Evolutionary conservation across 1,284 basidiomycete genomes (phyloP).

Genomic region (Microbotryum scabiosae): DNA sequence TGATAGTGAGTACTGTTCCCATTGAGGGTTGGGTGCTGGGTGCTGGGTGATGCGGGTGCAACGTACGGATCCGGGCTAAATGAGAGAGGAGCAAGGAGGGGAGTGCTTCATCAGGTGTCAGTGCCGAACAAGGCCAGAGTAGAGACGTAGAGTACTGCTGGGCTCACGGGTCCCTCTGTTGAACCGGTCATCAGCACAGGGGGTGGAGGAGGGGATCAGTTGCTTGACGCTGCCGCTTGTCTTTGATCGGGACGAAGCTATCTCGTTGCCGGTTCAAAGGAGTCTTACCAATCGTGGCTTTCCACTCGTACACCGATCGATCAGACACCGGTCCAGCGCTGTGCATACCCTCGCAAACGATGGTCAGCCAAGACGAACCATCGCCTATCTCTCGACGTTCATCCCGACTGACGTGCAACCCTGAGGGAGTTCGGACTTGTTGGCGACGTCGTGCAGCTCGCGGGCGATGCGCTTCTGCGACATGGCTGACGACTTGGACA

Average conservation of each 20-base stretch:
- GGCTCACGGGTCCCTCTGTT: not conserved
- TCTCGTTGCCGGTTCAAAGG: too few species aligned
- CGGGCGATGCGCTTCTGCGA: slow-evolving; percentile 78
- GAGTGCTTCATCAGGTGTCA: not conserved
- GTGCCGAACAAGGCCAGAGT: not conserved
- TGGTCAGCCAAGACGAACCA: slow-evolving; percentile 35
- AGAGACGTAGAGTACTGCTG: not conserved
- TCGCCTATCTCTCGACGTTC: too few species aligned
- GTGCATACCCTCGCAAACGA: not conserved
- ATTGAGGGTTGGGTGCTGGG: not conserved
- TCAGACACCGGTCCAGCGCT: slow-evolving; percentile 47
- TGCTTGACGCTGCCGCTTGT: too few species aligned
- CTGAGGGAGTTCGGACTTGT: slow-evolving; percentile 57
- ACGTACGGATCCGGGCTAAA: too few species aligned
- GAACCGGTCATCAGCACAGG: not conserved
- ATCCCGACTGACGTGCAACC: not conserved
- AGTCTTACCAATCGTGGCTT: slow-evolving; percentile 56
- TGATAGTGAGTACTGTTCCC: too few species aligned
- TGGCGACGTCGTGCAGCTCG: slow-evolving; percentile 65
- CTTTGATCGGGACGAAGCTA: too few species aligned
- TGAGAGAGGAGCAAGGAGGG: not conserved
- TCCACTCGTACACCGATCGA: slow-evolving; percentile 57
- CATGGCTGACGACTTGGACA: slow-evolving; percentile 41
- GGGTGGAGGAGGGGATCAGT: too few species aligned
- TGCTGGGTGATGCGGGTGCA: too few species aligned